Conservation (phyloP, 2,329 filamentous ascomycete genomes). For the Cladobotryum protrusum region DNA sequence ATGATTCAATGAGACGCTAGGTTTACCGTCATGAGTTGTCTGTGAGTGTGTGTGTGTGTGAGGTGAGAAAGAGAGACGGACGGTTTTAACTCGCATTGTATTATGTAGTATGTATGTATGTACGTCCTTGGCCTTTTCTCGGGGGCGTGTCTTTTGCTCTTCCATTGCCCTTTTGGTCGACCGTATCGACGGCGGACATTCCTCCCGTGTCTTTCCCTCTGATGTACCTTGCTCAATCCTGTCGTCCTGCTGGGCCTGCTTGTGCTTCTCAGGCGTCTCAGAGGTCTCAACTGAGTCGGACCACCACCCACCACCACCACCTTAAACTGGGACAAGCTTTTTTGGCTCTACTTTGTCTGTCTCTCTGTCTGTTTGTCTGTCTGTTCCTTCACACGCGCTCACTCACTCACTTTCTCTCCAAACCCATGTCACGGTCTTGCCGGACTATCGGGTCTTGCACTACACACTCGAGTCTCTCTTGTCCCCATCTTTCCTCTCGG, state of each 20-base stretch:
- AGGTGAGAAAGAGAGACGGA: too few species aligned
- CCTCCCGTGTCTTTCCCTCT: conserved; percentile 2
- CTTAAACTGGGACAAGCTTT: too few species aligned
- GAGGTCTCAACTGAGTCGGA: too few species aligned
- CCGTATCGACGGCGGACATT: conserved; percentile 10
- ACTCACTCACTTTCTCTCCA: background rate
- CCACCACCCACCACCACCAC: too few species aligned
- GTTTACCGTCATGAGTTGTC: too few species aligned
- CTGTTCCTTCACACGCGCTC: background rate
- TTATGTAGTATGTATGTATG: background rate
- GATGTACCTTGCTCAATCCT: background rate
- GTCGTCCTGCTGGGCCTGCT: background rate
- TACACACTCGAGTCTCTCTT: background rate
- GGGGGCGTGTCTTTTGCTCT: too few species aligned
- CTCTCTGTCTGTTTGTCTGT: background rate
- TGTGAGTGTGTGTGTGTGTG: too few species aligned
- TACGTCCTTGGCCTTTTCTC: too few species aligned
- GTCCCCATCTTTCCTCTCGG: conserved; percentile 6
- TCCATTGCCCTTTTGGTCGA: conserved; percentile 10
- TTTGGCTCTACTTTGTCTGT: too few species aligned
- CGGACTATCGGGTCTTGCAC: conserved; percentile 2
- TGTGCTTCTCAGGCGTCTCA: background rate
- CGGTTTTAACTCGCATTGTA: conserved; percentile 3
- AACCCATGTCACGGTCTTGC: background rate
- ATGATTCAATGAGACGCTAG: too few species aligned